phyloP scores from a whole-genome alignment of 352 stramenopile genomes.

The Phytophthora constricta region DNA sequence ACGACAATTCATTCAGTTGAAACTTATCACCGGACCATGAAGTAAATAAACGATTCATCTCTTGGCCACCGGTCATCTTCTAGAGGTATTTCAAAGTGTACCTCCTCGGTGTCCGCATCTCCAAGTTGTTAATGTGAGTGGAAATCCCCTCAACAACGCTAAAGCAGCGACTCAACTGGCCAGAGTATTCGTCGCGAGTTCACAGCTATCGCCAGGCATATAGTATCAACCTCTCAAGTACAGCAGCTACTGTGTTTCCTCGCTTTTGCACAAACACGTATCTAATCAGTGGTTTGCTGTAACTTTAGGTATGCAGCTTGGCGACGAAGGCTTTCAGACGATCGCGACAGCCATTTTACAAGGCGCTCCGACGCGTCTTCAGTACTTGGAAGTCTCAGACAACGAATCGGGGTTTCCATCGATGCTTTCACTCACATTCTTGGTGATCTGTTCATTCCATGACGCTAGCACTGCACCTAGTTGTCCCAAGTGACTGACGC shows the following conservation, averaged over 20 bases:
- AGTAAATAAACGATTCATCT: too few species aligned
- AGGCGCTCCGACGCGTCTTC: slow-evolving; percentile 11
- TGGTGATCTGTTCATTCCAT: too few species aligned
- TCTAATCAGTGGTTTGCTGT: slow-evolving; percentile 4
- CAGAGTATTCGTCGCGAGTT: slow-evolving; percentile 12
- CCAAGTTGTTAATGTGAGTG: slow-evolving; percentile 29
- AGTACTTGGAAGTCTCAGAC: slow-evolving; percentile 42
- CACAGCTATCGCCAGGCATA: slow-evolving; percentile 13
- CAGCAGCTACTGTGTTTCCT: background rate
- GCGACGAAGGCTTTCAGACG: slow-evolving; percentile 28
- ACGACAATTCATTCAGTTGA: too few species aligned
- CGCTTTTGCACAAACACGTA: background rate
- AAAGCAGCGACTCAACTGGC: slow-evolving; percentile 28
- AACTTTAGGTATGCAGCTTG: slow-evolving; percentile 38
- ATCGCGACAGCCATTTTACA: slow-evolving; percentile 28
- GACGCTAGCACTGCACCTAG: too few species aligned
- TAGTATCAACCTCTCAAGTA: slow-evolving; percentile 43
- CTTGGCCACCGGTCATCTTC: slow-evolving; percentile 31
- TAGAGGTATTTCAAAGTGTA: slow-evolving; percentile 29
- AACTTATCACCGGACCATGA: too few species aligned
- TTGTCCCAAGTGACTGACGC: too few species aligned
- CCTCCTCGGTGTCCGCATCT: slow-evolving; percentile 27
- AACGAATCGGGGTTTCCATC: too few species aligned
- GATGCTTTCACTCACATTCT: too few species aligned
- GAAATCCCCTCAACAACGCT: slow-evolving; percentile 31